A percentile compares a stretch with the other conserved stretches of the same genome.
Evolutionary conservation across 2,329 filamentous ascomycete species (phyloP).

Genomic region (Colletotrichum sp.): DNA sequence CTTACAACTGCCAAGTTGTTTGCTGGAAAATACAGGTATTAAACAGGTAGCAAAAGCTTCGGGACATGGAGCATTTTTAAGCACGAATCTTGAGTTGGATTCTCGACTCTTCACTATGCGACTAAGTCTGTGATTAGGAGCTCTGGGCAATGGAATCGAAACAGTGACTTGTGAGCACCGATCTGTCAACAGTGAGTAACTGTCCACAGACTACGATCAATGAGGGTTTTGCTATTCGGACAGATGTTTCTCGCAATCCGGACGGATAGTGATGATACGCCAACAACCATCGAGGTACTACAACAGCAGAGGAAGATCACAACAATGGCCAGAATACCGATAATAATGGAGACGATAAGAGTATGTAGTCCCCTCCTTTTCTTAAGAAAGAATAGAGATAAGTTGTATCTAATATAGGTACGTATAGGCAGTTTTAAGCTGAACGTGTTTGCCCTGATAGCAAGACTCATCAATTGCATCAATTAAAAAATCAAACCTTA

Average conservation of each 20-base stretch:
- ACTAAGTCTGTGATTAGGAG: not conserved
- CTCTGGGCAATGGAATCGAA: not conserved
- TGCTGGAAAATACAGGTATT: not conserved
- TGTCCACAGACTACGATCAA: not conserved
- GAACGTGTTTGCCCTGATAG: not conserved
- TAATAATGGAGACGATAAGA: not conserved
- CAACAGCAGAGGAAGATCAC: not conserved
- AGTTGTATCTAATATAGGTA: not conserved
- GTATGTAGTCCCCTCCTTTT: not conserved
- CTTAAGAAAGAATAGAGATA: not conserved
- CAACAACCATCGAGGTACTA: not conserved
- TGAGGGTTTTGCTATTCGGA: not conserved
- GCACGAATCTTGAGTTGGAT: not conserved
- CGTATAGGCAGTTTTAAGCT: not conserved
- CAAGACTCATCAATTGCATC: not conserved
- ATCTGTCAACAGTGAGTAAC: not conserved
- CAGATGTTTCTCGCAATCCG: rapidly evolving
- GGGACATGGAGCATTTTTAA: not conserved
- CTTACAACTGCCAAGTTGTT: not conserved
- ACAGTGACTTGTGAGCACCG: not conserved
- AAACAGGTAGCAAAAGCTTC: not conserved
- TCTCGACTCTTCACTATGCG: not conserved
- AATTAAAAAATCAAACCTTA: not conserved
- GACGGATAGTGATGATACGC: not conserved
- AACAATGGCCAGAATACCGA: no score